Conservation (phyloP, 116 monocot species). For the Trichopus zeylanicus region DNA sequence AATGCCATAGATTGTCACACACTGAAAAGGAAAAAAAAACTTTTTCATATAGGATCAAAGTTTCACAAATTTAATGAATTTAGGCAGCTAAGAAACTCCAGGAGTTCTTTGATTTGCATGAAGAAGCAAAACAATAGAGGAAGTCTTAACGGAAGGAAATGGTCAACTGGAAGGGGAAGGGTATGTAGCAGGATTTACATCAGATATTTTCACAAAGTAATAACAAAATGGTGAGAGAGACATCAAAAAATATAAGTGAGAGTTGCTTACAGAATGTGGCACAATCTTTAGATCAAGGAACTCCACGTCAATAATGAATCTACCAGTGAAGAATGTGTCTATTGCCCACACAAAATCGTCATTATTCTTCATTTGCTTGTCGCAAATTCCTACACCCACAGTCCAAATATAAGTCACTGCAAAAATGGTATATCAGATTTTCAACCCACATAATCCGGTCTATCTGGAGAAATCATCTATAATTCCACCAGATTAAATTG, state of each 20-base stretch:
- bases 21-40: not conserved
- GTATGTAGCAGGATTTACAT: no score
- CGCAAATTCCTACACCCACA: slow-evolving; percentile 51
- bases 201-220: no score
- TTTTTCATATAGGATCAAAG: not conserved
- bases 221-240: not conserved
- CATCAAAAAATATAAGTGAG: not conserved
- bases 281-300: slow-evolving; percentile 79
- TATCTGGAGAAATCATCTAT: not conserved
- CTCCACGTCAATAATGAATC: slow-evolving; percentile 80
- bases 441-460: not conserved
- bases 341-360: slow-evolving; percentile 90
- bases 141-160: no score
- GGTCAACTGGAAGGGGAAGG: no score
- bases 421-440: not conserved
- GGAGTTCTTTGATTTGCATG: not conserved
- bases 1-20: not conserved
- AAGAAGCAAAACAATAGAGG: no score
- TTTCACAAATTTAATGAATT: not conserved
- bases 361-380: slow-evolving; percentile 76
- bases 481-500: not conserved
- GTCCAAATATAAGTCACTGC: not conserved
- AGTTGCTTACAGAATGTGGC: slow-evolving; percentile 39
- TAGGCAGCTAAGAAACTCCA: no score
- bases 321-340: slow-evolving; percentile 52